A percentile compares a stretch with the other conserved stretches of the same genome.
phyloP scores from a whole-genome alignment of 768 basidiomycete species.

The Kwoniella newhampshirensis region DNA sequence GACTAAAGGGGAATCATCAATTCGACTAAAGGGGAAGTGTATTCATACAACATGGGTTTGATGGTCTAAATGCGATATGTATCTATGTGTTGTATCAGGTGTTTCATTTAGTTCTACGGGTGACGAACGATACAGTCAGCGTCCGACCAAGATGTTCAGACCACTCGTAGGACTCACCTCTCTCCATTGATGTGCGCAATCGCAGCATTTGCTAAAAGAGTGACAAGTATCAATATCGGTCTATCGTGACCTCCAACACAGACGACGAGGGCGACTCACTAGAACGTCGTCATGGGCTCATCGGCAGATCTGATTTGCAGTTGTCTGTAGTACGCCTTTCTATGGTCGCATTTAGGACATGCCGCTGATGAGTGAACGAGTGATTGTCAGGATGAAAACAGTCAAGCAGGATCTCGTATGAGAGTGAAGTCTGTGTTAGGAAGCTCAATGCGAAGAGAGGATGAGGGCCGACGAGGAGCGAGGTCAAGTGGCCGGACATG shows the following conservation, averaged over 20 bases:
- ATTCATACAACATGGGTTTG: no score
- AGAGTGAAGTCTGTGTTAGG: no score
- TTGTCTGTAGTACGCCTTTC: constrained; percentile 89
- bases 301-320: constrained; percentile 77
- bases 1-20: no score
- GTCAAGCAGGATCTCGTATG: no score
- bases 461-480: no score
- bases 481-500: no score
- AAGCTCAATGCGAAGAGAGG: no score
- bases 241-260: no score
- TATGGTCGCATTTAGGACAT: constrained; percentile 79
- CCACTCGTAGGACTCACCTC: constrained; percentile 46
- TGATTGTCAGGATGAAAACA: not conserved
- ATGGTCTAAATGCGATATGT: no score
- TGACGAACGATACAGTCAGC: no score
- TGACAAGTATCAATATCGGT: constrained; percentile 3
- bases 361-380: constrained; percentile 57
- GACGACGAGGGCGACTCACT: constrained; percentile 37
- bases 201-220: constrained; percentile 46
- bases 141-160: not conserved
- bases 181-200: constrained; percentile 52
- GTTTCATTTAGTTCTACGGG: constrained; percentile 1
- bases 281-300: constrained; percentile 55
- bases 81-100: no score
- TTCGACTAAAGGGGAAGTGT: no score